phyloP scores from a whole-genome alignment of 768 basidiomycete genomes.

The Collybiopsis luxurians region DNA sequence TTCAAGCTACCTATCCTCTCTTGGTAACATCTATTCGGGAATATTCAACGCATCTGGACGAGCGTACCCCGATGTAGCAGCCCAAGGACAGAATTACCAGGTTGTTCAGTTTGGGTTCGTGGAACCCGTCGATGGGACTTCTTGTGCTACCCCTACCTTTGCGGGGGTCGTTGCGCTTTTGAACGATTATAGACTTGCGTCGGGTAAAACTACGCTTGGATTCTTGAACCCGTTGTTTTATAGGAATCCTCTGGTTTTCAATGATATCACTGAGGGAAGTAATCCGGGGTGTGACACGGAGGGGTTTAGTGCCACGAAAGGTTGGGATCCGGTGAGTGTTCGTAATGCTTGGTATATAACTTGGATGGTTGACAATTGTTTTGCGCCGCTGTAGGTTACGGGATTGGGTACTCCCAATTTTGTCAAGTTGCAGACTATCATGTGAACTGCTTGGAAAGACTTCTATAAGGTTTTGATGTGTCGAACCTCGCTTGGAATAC shows the following conservation, averaged over 20 bases:
- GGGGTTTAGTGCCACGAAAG: constrained; percentile 1
- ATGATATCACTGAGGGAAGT: neutral
- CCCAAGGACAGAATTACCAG: constrained; percentile 23
- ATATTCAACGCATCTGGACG: constrained; percentile 25
- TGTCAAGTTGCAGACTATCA: neutral
- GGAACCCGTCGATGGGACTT: neutral
- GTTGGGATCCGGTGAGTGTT: constrained; percentile 7
- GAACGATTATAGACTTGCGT: neutral
- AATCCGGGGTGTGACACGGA: neutral
- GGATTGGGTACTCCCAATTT: constrained; percentile 1
- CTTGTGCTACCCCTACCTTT: neutral
- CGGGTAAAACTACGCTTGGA: neutral
- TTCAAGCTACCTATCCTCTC: constrained; percentile 19
- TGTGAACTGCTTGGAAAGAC: no score
- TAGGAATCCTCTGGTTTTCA: neutral
- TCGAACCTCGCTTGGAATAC: no score
- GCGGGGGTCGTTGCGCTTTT: constrained; percentile 4
- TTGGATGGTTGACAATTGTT: no score
- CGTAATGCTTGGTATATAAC: no score
- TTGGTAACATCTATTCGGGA: constrained; percentile 22
- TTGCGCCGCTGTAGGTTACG: constrained; percentile 1
- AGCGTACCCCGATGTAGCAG: constrained; percentile 29
- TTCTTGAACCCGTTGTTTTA: constrained; percentile 4
- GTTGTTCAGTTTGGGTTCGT: constrained; percentile 16
- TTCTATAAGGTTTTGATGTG: no score